A percentile compares a stretch with the other conserved stretches of the same genome.
Conservation (phyloP, 352 stramenopile species). For the Pythium sp. region DNA sequence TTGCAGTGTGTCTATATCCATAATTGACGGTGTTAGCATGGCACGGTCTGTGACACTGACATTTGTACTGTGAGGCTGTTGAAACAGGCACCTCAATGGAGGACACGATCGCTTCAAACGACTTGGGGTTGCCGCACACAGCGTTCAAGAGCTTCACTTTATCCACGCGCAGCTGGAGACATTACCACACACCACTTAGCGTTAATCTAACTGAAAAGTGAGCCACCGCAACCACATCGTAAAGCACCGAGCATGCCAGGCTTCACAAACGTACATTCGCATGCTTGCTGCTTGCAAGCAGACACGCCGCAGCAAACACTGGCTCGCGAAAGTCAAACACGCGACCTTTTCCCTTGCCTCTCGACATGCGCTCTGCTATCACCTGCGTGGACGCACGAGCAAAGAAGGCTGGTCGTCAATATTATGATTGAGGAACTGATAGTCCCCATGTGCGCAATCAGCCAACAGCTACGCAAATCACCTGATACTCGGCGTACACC, state of each 20-base stretch:
- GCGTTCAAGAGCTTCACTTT: constrained; percentile 51
- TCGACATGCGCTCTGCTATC: constrained; percentile 25
- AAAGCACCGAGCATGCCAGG: background rate
- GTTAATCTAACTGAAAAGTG: background rate
- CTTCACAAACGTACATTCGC: constrained; percentile 32
- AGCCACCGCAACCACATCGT: background rate
- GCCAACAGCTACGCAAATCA: background rate
- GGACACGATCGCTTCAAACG: constrained; percentile 65
- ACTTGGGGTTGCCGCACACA: constrained; percentile 55
- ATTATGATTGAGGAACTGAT: background rate
- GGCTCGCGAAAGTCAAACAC: constrained; percentile 42
- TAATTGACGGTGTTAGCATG: background rate
- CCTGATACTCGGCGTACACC: constrained; percentile 59
- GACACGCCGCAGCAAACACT: constrained; percentile 60
- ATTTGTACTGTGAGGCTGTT: background rate
- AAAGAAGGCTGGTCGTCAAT: background rate
- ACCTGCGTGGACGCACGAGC: constrained; percentile 12
- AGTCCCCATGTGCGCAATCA: background rate
- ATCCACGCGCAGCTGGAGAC: constrained; percentile 49
- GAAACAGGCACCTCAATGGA: constrained; percentile 49
- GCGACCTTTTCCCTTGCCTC: constrained; percentile 20
- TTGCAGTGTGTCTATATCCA: constrained; percentile 37
- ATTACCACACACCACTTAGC: background rate
- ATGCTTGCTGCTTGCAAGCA: constrained; percentile 64
- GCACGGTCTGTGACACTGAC: background rate